Percentiles rank a stretch among this genome's conserved stretches.
Evolutionary conservation across 371 early-diverging fungal species (phyloP).

Genomic region (Rhizomucor miehei): DNA sequence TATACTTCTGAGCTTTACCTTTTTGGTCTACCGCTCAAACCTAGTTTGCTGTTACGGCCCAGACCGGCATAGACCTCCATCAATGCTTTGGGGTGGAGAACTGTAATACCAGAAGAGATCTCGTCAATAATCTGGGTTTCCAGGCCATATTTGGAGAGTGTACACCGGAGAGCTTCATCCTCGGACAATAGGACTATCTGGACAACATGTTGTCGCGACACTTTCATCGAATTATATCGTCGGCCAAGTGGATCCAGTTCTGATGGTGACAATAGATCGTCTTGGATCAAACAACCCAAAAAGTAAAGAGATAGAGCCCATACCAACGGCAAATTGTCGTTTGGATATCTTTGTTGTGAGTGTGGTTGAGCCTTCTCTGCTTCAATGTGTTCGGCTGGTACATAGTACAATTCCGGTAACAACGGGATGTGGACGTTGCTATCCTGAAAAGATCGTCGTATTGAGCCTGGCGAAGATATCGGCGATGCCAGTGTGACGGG

Average conservation of each 20-base stretch:
- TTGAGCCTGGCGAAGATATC: conserved; percentile 8
- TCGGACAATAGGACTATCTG: conserved; percentile 84
- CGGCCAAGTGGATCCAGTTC: conserved; percentile 89
- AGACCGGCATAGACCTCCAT: conserved; percentile 75
- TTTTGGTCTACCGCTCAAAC: conserved; percentile 76
- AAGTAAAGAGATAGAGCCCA: conserved; percentile 89
- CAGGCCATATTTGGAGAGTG: conserved; percentile 71
- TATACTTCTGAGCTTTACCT: conserved; percentile 35
- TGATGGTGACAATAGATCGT: conserved; percentile 72
- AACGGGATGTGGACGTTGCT: conserved; percentile 35
- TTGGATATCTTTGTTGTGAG: conserved; percentile 76
- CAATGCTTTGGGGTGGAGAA: conserved; percentile 78
- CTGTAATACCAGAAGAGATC: conserved; percentile 65
- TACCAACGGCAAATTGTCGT: conserved; percentile 87
- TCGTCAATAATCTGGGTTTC: conserved; percentile 76
- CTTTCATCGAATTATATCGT: conserved; percentile 52
- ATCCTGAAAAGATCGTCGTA: conserved; percentile 1
- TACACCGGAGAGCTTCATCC: conserved; percentile 64
- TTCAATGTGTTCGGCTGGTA: conserved; percentile 70
- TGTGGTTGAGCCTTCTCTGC: conserved; percentile 74
- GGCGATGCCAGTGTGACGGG: neutral
- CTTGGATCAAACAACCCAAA: conserved; percentile 76
- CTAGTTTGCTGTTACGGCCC: conserved; percentile 77
- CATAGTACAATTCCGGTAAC: conserved; percentile 83
- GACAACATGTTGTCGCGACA: conserved; percentile 58